Evolutionary conservation across 495 filamentous ascomycete species (phyloP), one percentile per base, ranked within the genome.

Genomic region (Penicillium alfredii): DNA sequence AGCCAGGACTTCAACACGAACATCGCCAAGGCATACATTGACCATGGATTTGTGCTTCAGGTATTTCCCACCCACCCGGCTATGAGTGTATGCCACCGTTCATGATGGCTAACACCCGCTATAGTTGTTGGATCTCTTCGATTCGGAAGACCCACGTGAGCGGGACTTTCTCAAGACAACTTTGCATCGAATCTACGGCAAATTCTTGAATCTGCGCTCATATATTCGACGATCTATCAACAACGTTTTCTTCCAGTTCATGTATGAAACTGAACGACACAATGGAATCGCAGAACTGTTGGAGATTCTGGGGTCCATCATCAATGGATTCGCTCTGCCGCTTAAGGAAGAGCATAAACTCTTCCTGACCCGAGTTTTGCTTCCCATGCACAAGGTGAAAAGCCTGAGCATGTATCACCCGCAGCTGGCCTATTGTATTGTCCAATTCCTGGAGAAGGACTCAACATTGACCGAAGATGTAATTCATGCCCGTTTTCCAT

Each of bases 1-100:
- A 99, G 92, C 60, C 93, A 96, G 60, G 92, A 99, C 56, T 99
- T 99, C 78, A 99, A 99, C 64, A 99, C 92, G 21, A 99, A 99
- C 61, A 94, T 95, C 48, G 92, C 93, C n/a, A 99, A 99, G 60
- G 81, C 86, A 18, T 95, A 92, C 60, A 99, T 99, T 49, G 92
- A 99, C 49, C 92, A 99, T 58, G 82, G 84, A 56, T 99, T 99
- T 54, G 92, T 99, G 8, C 76, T 97, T 15, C 88, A 93, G 69
- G 80, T 84, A 66, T 60, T n/a, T n/a, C n/a, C n/a, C n/a, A n/a
- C n/a, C n/a, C n/a, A n/a, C n/a, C n/a, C n/a, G n/a, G n/a, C n/a
- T n/a, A n/a, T n/a, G n/a, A n/a, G n/a, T n/a, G n/a, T n/a, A n/a
- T n/a, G n/a, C n/a, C n/a, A n/a, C n/a, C n/a, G n/a, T n/a, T n/a